Evolutionary conservation across 83 land plant genomes (phyloP).

Genomic region (Diphasiastrum complanatum): DNA sequence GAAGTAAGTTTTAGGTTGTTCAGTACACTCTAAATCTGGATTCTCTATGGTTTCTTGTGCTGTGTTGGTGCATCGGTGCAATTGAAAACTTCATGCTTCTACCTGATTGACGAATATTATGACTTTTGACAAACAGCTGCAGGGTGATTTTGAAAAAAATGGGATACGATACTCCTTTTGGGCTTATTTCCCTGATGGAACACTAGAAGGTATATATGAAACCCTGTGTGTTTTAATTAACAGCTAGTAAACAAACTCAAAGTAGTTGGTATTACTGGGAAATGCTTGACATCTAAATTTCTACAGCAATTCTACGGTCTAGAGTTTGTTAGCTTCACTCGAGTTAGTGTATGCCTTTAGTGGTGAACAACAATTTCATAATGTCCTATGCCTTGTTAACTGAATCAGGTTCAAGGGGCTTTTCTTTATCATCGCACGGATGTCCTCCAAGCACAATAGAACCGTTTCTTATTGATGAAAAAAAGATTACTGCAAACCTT

Average conservation of each 20-base stretch:
- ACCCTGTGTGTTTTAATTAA: neutral
- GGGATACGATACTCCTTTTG: constrained; percentile 62
- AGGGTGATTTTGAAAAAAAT: constrained; percentile 61
- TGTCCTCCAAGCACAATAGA: constrained; percentile 75
- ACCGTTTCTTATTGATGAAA: constrained; percentile 83
- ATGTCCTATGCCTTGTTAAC: too few relatives aligned
- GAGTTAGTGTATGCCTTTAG: neutral
- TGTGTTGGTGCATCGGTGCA: too few relatives aligned
- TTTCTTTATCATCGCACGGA: constrained; percentile 71
- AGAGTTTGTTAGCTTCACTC: neutral
- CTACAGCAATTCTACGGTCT: too few relatives aligned
- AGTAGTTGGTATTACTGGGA: neutral
- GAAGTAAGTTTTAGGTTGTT: too few relatives aligned
- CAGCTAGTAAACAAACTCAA: neutral
- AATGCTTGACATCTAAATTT: too few relatives aligned
- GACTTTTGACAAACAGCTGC: constrained; percentile 48
- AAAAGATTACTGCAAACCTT: constrained; percentile 55
- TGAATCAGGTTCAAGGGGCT: constrained; percentile 65
- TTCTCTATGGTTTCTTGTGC: too few relatives aligned
- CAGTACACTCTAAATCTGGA: too few relatives aligned
- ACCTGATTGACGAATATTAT: neutral
- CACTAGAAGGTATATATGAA: constrained; percentile 48
- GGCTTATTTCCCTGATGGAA: constrained; percentile 86
- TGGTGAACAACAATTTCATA: too few relatives aligned
- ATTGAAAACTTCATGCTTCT: neutral